Conservation (phyloP, 768 basidiomycete species). For the Amanita phalloides region DNA sequence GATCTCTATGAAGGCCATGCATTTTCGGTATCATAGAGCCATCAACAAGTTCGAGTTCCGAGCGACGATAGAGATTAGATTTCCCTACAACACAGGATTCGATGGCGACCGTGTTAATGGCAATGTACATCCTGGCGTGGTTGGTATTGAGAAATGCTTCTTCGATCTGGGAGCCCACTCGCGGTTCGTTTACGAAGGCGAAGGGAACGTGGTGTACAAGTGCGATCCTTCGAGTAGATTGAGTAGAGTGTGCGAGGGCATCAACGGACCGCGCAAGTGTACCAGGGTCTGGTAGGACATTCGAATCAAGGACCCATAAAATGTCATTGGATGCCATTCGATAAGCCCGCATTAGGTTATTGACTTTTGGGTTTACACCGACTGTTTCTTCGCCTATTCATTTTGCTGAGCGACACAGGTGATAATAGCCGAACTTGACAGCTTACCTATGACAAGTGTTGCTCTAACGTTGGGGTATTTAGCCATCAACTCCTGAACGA, state of each 20-base stretch:
- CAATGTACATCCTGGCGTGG: constrained; percentile 97
- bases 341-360: constrained; percentile 87
- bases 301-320: constrained; percentile 97
- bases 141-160: constrained; percentile 94
- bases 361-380: constrained; percentile 95
- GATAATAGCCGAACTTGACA: neutral
- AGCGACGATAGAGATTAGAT: constrained; percentile 87
- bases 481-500: constrained; percentile 66
- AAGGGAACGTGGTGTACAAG: constrained; percentile 96
- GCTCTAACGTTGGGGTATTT: constrained; percentile 73
- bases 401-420: constrained; percentile 1
- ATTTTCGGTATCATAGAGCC: constrained; percentile 44
- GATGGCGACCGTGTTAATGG: constrained; percentile 78
- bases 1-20: neutral
- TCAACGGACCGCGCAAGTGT: constrained; percentile 83
- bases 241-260: constrained; percentile 39
- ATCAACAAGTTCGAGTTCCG: constrained; percentile 71
- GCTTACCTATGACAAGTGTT: constrained; percentile 65
- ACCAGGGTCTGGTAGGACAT: constrained; percentile 66
- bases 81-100: constrained; percentile 98
- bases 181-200: constrained; percentile 59
- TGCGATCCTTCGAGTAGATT: constrained; percentile 46
- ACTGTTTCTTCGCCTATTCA: constrained; percentile 65
- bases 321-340: constrained; percentile 76
- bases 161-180: constrained; percentile 77